A percentile compares a stretch with the other conserved stretches of the same genome.
Evolutionary conservation across 2,329 filamentous ascomycete species (phyloP).

Genomic region (Neofusicoccum kwambonambiense): DNA sequence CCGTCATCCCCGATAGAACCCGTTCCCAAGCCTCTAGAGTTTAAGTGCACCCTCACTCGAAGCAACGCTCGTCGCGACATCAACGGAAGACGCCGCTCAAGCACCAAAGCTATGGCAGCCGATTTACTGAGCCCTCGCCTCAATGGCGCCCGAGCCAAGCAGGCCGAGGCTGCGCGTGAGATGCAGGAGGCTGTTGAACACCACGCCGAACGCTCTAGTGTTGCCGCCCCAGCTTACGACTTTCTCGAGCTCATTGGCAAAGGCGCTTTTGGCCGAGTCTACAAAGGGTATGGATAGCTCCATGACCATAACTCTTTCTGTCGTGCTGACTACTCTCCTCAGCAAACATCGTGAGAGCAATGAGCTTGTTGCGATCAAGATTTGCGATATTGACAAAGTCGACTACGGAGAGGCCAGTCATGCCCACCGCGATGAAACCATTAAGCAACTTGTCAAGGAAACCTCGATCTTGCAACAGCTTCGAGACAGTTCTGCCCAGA

Average conservation of each 20-base stretch:
- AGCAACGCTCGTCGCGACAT: conserved; percentile 10
- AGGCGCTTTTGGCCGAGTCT: conserved; percentile 71
- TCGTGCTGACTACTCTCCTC: conserved; percentile 22
- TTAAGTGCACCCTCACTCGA: conserved; percentile 3
- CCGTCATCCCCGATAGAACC: not conserved
- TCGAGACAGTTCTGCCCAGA: conserved; percentile 74
- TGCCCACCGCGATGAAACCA: conserved; percentile 28
- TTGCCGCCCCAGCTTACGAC: conserved; percentile 64
- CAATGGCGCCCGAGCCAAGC: conserved; percentile 54
- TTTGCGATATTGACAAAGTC: conserved; percentile 78
- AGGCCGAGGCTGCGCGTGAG: conserved; percentile 67
- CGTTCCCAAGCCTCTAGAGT: not conserved
- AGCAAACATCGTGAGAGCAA: conserved; percentile 42
- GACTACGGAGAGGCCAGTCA: conserved; percentile 49
- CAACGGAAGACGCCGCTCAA: conserved; percentile 4
- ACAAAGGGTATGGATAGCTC: conserved; percentile 55
- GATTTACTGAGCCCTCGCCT: conserved; percentile 11
- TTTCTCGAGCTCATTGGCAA: conserved; percentile 73
- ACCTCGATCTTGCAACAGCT: conserved; percentile 69
- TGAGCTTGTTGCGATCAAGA: conserved; percentile 71
- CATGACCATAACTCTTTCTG: not conserved
- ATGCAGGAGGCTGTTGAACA: conserved; percentile 66
- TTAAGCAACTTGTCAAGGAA: conserved; percentile 50
- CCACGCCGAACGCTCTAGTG: conserved; percentile 58
- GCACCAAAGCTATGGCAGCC: conserved; percentile 4